Evolutionary conservation across 305 asterid species (phyloP).

Genomic region (Fraxinus platypoda): DNA sequence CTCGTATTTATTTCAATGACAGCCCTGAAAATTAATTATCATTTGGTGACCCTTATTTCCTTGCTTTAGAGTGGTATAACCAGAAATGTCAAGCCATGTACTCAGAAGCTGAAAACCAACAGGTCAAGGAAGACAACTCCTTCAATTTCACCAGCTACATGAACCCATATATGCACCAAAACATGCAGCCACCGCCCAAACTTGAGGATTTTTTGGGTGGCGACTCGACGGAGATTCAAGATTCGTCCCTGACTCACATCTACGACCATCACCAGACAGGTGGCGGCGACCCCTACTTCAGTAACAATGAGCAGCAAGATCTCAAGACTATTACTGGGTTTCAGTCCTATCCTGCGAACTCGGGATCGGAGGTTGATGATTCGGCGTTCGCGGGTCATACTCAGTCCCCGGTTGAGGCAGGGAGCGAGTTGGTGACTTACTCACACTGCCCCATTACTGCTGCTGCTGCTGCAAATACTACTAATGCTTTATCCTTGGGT

Average conservation of each 20-base stretch:
- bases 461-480: constrained; percentile 8
- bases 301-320: constrained; percentile 53
- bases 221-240: constrained; percentile 77
- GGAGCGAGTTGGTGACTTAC: constrained; percentile 54
- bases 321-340: constrained; percentile 54
- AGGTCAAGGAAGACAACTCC: constrained; percentile 28
- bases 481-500: constrained; percentile 57
- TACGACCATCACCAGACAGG: constrained; percentile 46
- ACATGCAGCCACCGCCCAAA: constrained; percentile 71
- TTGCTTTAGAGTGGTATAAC: constrained; percentile 53
- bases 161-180: constrained; percentile 33
- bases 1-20: background rate
- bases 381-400: constrained; percentile 65
- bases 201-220: constrained; percentile 86
- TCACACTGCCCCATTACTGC: constrained; percentile 34
- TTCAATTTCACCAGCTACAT: constrained; percentile 32
- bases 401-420: constrained; percentile 65
- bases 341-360: constrained; percentile 66
- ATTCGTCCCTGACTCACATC: constrained; percentile 68
- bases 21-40: constrained; percentile 23
- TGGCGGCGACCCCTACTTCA: constrained; percentile 33
- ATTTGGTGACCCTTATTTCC: background rate
- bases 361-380: constrained; percentile 88
- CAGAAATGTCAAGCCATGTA: constrained; percentile 50
- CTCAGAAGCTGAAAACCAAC: constrained; percentile 34